These are phyloP conservation scores for Penicillium aurantiogriseum DNA, from an alignment of 2,329 filamentous ascomycete species.

Conservation along the genomic window DNA sequence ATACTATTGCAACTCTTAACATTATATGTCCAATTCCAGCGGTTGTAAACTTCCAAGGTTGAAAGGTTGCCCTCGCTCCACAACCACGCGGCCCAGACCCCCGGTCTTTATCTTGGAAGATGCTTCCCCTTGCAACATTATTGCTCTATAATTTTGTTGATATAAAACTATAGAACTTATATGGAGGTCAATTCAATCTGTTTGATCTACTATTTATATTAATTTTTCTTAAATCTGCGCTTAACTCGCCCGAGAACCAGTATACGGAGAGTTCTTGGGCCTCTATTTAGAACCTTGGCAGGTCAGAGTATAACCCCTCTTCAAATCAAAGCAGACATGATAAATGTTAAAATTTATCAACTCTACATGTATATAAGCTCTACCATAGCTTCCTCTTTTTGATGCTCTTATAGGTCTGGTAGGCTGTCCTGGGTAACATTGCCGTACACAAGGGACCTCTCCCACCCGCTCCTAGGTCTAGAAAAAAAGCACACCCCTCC, in stretches of 20 bases:
- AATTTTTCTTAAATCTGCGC: not conserved
- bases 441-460: not conserved
- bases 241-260: not conserved
- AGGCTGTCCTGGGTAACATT: not conserved
- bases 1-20: not conserved
- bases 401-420: not conserved
- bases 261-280: not conserved
- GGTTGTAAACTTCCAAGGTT: not conserved
- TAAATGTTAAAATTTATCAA: not conserved
- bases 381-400: not conserved
- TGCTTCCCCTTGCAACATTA: not conserved
- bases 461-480: not conserved
- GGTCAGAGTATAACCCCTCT: constrained; percentile 2
- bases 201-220: not conserved
- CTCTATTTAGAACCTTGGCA: not conserved
- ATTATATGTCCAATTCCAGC: not conserved
- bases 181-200: not conserved
- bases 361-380: not conserved
- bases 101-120: constrained; percentile 6
- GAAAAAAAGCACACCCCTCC: not conserved
- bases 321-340: not conserved
- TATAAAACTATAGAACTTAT: not conserved
- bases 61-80: constrained; percentile 6
- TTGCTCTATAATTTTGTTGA: not conserved
- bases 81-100: constrained; percentile 11